phyloP scores from a whole-genome alignment of 306 rosid species.

The Neltuma alba region DNA sequence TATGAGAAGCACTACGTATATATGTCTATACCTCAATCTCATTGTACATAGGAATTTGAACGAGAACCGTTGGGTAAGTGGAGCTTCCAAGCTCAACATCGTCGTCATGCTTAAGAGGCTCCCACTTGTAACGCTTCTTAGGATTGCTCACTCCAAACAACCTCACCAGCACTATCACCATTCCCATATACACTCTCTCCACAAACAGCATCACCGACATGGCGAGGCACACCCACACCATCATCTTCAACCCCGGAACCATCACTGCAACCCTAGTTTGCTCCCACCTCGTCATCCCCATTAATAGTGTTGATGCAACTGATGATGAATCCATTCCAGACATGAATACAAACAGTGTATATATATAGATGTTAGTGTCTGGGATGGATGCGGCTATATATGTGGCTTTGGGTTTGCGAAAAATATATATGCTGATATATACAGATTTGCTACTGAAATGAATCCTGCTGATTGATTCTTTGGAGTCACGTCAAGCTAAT shows the following conservation, averaged over 20 bases:
- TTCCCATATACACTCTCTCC: constrained; percentile 85
- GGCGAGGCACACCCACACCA: constrained; percentile 57
- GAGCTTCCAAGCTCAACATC: constrained; percentile 77
- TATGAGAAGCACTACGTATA: too few relatives aligned
- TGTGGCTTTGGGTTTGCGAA: too few relatives aligned
- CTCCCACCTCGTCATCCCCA: constrained; percentile 61
- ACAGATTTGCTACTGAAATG: constrained; percentile 22
- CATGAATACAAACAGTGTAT: neutral
- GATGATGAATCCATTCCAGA: constrained; percentile 45
- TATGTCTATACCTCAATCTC: constrained; percentile 54
- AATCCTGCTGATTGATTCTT: constrained; percentile 59
- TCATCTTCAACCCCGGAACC: constrained; percentile 61
- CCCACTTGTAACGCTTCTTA: constrained; percentile 78
- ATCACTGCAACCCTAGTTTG: constrained; percentile 62
- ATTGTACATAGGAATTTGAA: constrained; percentile 75
- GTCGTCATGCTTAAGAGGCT: constrained; percentile 47
- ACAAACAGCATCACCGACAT: constrained; percentile 83
- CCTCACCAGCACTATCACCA: constrained; percentile 63
- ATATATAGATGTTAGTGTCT: too few relatives aligned
- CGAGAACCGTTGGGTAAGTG: constrained; percentile 66
- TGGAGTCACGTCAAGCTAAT: constrained; percentile 52
- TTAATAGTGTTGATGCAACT: constrained; percentile 38
- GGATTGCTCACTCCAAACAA: constrained; percentile 51
- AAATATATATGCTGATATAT: too few relatives aligned
- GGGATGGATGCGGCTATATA: too few relatives aligned